Base-by-base conservation (phyloP, 1,139 yeast genomes). In the Taphrina communis region DNA sequence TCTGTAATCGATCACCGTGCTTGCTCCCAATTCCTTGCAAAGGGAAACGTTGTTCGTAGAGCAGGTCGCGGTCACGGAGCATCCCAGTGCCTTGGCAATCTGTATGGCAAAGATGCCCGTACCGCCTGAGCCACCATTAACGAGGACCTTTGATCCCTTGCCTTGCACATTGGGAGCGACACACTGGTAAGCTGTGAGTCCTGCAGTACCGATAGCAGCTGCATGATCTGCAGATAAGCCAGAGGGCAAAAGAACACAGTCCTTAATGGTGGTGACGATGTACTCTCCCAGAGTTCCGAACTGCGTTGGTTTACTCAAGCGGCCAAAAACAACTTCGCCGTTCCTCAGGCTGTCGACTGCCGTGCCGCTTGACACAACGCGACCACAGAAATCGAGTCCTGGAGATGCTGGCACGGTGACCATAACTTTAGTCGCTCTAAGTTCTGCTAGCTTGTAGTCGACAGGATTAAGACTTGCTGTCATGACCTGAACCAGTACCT, bases 91-190 rank as follows among this genome's bases (percentile, higher is more conserved):
- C 11, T 58, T 63, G 1, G 70, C 71, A 6, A 68, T 48, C 51
- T 67, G 70, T 21, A 68, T 65, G 5, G 56, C 66, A 25, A 42
- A 68, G 14, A 55, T 35, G 36, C 70, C 70, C 4, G 68, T 66
- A 17, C 70, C 71, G 14, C 71, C 71, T 6, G 66, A 50, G 5
- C 66, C 71, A 1, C 70, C 71, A 38, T 55, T 65, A 56, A 70
- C 53, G 9, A 70, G 58, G 25, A 70, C 51, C 36, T 57, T 59
- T 35, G 48, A 39, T 12, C 66, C 68, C 35, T 62, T 62, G 14
- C 17, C 21, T 17, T 62, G 31, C 36, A 63, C 62, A 21, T 48
- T 53, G 5, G 62, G 60, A 1, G 52, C 53, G 48, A 68, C 57
- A 14, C 58, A 58, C 53, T 68, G 67, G 55, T 52, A 68, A 31